Evolutionary conservation across 331 rosid genomes (phyloP).

Genomic region (Acacia concinna): DNA sequence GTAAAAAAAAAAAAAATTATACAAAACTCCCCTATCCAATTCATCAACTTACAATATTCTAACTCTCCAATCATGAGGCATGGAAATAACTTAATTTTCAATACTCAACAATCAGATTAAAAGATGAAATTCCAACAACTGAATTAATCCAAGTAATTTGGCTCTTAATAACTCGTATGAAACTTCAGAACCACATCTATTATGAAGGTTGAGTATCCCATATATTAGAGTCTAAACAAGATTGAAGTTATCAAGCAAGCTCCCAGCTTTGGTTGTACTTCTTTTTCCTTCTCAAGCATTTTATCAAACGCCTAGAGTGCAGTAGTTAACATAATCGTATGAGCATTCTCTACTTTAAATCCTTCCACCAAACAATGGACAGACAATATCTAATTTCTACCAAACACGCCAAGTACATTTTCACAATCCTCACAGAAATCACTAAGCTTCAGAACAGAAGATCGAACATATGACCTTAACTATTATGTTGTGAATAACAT

Average conservation of each 20-base stretch:
- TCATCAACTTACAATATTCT: not conserved
- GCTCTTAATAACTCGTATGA: not conserved
- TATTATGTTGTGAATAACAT: not conserved
- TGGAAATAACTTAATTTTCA: not conserved
- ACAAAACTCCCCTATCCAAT: not conserved
- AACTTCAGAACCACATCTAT: not conserved
- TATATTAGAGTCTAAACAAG: not conserved
- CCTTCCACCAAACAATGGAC: not conserved
- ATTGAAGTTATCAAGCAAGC: not conserved
- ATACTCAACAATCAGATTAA: not conserved
- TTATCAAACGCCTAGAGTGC: not conserved
- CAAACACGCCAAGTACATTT: not conserved
- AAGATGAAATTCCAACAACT: not conserved
- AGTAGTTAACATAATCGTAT: not conserved
- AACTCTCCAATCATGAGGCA: not conserved
- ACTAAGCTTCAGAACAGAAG: not conserved
- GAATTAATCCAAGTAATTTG: not conserved
- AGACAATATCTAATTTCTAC: not conserved
- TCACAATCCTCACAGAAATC: no score
- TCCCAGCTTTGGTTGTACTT: not conserved
- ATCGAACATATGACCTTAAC: not conserved
- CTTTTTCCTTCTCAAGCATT: not conserved
- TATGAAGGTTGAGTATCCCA: not conserved
- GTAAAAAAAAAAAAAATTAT: no score
- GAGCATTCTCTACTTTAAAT: not conserved